These are phyloP conservation scores for Picea abies DNA, from an alignment of 83 land plant species.

Conservation along the genomic window DNA sequence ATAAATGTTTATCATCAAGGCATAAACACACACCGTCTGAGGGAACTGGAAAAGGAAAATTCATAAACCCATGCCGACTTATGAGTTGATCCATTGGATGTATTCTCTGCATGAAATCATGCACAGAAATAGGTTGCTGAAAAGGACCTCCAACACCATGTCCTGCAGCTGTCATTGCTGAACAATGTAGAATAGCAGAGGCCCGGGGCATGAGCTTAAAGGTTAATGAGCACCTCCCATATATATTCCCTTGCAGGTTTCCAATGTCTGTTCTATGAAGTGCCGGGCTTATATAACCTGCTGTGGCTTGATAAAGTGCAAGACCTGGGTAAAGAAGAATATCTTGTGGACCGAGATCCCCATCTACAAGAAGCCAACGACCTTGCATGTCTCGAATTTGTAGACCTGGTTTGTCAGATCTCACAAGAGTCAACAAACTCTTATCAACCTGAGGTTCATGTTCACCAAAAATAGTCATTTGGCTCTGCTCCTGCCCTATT, in stretches of 20 bases:
- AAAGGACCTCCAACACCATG: slow-evolving; percentile 83
- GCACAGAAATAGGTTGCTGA: slow-evolving; percentile 82
- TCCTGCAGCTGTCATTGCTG: slow-evolving; percentile 88
- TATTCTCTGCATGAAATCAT: slow-evolving; percentile 93
- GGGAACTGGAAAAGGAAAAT: slow-evolving; percentile 41
- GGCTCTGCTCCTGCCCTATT: slow-evolving; percentile 59
- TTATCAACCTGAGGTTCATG: slow-evolving; percentile 78
- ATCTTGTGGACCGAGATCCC: slow-evolving; percentile 89
- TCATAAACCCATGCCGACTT: slow-evolving; percentile 39
- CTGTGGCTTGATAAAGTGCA: slow-evolving; percentile 91
- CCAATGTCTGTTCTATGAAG: slow-evolving; percentile 52
- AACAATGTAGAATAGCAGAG: slow-evolving; percentile 77
- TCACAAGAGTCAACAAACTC: slow-evolving; percentile 72
- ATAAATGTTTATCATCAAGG: background rate
- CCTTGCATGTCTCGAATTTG: slow-evolving; percentile 80
- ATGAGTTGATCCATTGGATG: slow-evolving; percentile 78
- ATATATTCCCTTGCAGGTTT: slow-evolving; percentile 47
- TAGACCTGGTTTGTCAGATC: slow-evolving; percentile 82
- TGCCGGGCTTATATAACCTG: slow-evolving; percentile 85
- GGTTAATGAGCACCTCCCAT: slow-evolving; percentile 79
- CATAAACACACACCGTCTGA: slow-evolving; percentile 61
- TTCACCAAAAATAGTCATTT: slow-evolving; percentile 58
- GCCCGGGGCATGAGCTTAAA: slow-evolving; percentile 96
- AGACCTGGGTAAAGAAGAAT: slow-evolving; percentile 78
- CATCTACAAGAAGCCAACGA: slow-evolving; percentile 87